Percentiles rank a stretch among this genome's conserved stretches.
phyloP scores from a whole-genome alignment of 2,329 filamentous ascomycete genomes.

The Meredithiella fracta region DNA sequence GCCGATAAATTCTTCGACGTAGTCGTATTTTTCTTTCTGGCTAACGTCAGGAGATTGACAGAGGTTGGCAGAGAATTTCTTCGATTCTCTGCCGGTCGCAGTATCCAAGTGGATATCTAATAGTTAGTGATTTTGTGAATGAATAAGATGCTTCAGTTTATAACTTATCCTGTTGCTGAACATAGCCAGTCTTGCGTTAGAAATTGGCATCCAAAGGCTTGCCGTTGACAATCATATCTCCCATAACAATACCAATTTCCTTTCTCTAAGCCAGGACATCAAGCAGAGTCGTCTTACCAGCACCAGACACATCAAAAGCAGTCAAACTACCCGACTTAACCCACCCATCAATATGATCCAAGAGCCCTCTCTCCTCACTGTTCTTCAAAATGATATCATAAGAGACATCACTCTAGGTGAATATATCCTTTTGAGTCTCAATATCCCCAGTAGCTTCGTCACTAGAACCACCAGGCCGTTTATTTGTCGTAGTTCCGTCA shows the following conservation, averaged over 20 bases:
- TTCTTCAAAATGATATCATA: slow-evolving; percentile 63
- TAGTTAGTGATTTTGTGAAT: background rate
- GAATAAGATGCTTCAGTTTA: background rate
- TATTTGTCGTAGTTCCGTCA: slow-evolving; percentile 17
- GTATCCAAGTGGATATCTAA: slow-evolving; percentile 39
- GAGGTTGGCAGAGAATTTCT: slow-evolving; percentile 40
- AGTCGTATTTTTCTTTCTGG: slow-evolving; percentile 40
- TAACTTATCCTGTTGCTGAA: slow-evolving; percentile 44
- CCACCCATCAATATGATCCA: slow-evolving; percentile 82
- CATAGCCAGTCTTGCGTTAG: slow-evolving; percentile 83
- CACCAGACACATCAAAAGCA: slow-evolving; percentile 76
- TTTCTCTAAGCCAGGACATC: slow-evolving; percentile 74
- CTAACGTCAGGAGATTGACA: slow-evolving; percentile 38
- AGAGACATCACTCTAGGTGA: slow-evolving; percentile 64
- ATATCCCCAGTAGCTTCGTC: slow-evolving; percentile 17
- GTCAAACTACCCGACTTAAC: slow-evolving; percentile 85
- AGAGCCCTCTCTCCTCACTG: slow-evolving; percentile 52
- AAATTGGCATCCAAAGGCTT: slow-evolving; percentile 61
- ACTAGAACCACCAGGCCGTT: background rate
- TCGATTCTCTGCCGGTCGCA: slow-evolving; percentile 36
- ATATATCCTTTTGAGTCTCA: slow-evolving; percentile 39
- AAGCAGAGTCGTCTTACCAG: slow-evolving; percentile 84
- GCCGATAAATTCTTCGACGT: slow-evolving; percentile 47
- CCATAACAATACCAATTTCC: slow-evolving; percentile 75
- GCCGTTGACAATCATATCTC: slow-evolving; percentile 57